phyloP scores from a whole-genome alignment of 495 filamentous ascomycete species.

The Aspergillus ostianus region DNA sequence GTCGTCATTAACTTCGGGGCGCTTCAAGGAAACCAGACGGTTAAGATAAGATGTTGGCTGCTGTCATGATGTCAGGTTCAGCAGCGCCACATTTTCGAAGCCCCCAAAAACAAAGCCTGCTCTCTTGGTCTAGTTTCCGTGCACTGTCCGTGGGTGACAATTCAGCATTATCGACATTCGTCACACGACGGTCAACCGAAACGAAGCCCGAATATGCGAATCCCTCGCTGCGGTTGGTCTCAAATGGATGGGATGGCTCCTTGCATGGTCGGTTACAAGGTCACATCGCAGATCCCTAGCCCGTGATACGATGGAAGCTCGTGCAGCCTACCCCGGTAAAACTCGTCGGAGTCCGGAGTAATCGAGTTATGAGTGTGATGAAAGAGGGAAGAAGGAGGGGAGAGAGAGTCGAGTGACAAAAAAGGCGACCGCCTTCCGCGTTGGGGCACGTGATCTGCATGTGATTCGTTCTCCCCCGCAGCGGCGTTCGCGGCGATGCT shows the following conservation, averaged over 20 bases:
- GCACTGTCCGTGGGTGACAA: neutral
- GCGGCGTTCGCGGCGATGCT: neutral
- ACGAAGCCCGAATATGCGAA: too few species aligned
- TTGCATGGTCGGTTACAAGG: neutral
- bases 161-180: neutral
- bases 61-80: conserved; percentile 7
- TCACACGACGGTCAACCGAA: neutral
- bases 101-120: neutral
- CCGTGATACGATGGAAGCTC: neutral
- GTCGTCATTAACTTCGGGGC: neutral
- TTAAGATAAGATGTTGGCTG: neutral
- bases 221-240: neutral
- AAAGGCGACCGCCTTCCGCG: neutral
- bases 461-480: neutral
- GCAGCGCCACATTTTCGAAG: conserved; percentile 1
- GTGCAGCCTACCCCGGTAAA: neutral
- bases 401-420: neutral
- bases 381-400: neutral
- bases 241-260: neutral
- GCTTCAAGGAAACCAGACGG: neutral
- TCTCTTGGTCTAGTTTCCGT: neutral
- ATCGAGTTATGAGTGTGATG: neutral
- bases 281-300: neutral
- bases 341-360: neutral
- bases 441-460: neutral